Evolutionary conservation across 2,329 filamentous ascomycete species (phyloP).

Genomic region (Botrytis galanthina): DNA sequence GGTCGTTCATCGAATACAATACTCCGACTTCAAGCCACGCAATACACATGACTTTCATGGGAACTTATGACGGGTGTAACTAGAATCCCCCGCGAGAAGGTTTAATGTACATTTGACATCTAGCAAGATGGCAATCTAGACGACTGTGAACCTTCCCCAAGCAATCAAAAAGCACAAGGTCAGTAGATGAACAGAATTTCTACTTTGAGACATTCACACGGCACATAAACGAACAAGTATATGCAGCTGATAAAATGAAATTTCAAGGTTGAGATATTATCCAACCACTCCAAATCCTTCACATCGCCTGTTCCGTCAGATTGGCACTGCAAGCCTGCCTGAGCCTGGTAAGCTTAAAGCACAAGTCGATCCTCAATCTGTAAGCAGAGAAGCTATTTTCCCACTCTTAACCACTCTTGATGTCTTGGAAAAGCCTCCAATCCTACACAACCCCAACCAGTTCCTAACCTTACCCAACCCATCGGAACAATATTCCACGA

Average conservation of each 20-base stretch:
- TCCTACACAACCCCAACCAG: background rate
- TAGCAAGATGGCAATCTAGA: background rate
- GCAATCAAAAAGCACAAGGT: background rate
- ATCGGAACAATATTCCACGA: background rate
- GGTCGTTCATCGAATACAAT: background rate
- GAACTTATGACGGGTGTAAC: background rate
- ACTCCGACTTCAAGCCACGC: background rate
- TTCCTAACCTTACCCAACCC: background rate
- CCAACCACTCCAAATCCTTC: constrained; percentile 3
- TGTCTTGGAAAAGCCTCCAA: background rate
- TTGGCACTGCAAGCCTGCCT: background rate
- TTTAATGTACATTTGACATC: background rate
- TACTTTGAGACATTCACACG: background rate
- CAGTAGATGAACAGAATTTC: background rate
- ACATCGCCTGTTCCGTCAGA: background rate
- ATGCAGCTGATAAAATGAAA: constrained; percentile 18
- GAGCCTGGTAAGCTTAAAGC: background rate
- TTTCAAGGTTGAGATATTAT: constrained; percentile 18
- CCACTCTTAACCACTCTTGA: background rate
- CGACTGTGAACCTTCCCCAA: background rate
- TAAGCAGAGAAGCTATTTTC: background rate
- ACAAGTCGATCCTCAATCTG: background rate
- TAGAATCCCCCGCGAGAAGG: background rate
- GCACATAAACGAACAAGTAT: background rate
- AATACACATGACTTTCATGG: background rate